Evolutionary conservation across 768 basidiomycete species (phyloP), one percentile per base, ranked within the genome.

Genomic region (Pulveroboletus sp.): DNA sequence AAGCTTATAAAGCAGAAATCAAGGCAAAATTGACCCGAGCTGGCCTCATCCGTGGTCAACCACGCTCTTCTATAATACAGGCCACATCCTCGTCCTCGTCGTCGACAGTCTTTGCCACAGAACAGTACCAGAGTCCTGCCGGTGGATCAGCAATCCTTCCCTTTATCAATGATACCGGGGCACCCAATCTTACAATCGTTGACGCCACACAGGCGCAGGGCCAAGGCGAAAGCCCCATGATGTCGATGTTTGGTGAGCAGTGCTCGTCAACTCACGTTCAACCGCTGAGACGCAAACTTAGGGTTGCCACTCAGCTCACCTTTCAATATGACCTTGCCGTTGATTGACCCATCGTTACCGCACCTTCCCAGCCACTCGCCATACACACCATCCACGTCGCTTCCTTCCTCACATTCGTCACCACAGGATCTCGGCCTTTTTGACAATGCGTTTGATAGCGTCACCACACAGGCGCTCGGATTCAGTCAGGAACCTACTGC

Each of bases 11-110:
- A 68, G 86, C 85, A 17, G 78, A 81, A 52, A 91, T 92, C 68
- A 92, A 90, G 68, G 80, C 84, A 30, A 85, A 89, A 62, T 76
- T 91, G 48, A 83, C 85, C 37, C 75, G 81, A 54, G 82, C 82
- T 39, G 87, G 87, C 53, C 79, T 89, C 62, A 89, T 91, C 57
- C 84, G 89, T 31, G 89, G 89, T 37, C 87, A 89, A 62, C 89
- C 87, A 12, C 82, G 86, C 18, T 71, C 83, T 41, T 76, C 79
- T 50, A 72, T 77, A 50, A 59, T 76, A 47, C 71, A 73, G 54
- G 67, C 73, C 39, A 52, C 61, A 0, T 66, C 63, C 1, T 57
- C 69, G 46, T 53, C 62, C 42, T 62, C 65, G 49, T 52, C 63
- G 47, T 52, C 63, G 51, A 57, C 66, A 12, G 72, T 74, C 27